phyloP scores from a whole-genome alignment of 1,284 basidiomycete species.

The Melampsora occidentalis region DNA sequence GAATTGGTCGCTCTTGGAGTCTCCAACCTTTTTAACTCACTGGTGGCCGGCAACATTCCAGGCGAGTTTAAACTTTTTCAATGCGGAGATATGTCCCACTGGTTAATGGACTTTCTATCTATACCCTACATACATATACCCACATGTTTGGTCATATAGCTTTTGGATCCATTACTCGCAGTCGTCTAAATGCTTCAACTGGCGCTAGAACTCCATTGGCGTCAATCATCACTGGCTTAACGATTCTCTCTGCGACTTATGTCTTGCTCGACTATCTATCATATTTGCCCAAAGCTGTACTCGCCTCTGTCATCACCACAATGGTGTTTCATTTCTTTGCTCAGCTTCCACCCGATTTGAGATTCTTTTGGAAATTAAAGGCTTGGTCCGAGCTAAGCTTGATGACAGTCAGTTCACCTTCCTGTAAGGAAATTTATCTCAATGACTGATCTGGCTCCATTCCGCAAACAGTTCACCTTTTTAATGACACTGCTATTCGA shows the following conservation, averaged over 20 bases:
- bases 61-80: slow-evolving; percentile 10
- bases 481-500: slow-evolving; percentile 39
- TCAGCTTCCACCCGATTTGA: slow-evolving; percentile 79
- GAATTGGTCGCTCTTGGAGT: slow-evolving; percentile 75
- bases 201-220: slow-evolving; percentile 85
- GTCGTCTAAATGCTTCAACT: slow-evolving; percentile 77
- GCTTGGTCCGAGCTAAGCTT: slow-evolving; percentile 37
- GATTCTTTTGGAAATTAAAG: slow-evolving; percentile 58
- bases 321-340: slow-evolving; percentile 77
- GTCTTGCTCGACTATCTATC: slow-evolving; percentile 76
- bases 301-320: slow-evolving; percentile 75
- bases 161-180: slow-evolving; percentile 57
- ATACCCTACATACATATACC: too few relatives aligned
- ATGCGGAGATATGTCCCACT: too few relatives aligned
- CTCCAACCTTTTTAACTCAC: slow-evolving; percentile 44
- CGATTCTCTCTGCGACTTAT: slow-evolving; percentile 78
- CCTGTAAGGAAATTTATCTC: neutral
- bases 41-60: slow-evolving; percentile 20
- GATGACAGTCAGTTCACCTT: slow-evolving; percentile 62
- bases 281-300: slow-evolving; percentile 74
- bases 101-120: too few relatives aligned
- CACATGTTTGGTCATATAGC: neutral
- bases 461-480: slow-evolving; percentile 24
- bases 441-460: neutral
- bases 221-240: slow-evolving; percentile 69